Evolutionary conservation across 2,329 filamentous ascomycete species (phyloP).

Genomic region (Stagonosporopsis tanaceti): DNA sequence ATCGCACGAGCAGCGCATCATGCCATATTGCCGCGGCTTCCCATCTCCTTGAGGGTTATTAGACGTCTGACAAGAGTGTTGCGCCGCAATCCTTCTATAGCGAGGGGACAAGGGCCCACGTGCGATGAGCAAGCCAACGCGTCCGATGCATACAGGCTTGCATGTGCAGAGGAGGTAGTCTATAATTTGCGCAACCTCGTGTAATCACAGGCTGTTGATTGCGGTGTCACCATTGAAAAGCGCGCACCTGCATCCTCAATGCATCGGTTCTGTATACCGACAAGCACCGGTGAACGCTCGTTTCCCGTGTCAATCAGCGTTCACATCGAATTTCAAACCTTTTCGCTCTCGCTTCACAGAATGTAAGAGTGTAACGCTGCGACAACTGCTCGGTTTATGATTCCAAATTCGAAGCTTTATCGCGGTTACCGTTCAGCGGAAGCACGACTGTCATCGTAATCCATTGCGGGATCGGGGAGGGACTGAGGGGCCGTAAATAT

Average conservation of each 20-base stretch:
- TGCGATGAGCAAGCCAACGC: constrained; percentile 8
- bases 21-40: constrained; percentile 18
- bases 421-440: background rate
- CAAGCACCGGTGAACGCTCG: constrained; percentile 3
- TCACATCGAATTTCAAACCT: background rate
- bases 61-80: constrained; percentile 16
- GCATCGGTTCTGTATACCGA: constrained; percentile 8
- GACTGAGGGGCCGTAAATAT: background rate
- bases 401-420: background rate
- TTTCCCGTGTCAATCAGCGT: constrained; percentile 2
- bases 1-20: constrained; percentile 22
- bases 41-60: constrained; percentile 17
- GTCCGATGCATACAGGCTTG: constrained; percentile 5
- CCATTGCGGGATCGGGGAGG: background rate
- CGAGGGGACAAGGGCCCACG: background rate
- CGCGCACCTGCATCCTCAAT: constrained; percentile 14
- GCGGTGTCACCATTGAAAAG: constrained; percentile 10
- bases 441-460: constrained; percentile 1
- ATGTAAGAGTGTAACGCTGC: background rate
- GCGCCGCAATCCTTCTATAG: constrained; percentile 7
- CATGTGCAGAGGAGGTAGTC: constrained; percentile 1
- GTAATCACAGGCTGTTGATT: constrained; percentile 2
- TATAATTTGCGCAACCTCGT: constrained; percentile 9
- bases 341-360: background rate
- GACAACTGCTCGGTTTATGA: background rate